Evolutionary conservation across 768 basidiomycete species (phyloP), one percentile per base, ranked within the genome.

Genomic region (Suillus luteus): DNA sequence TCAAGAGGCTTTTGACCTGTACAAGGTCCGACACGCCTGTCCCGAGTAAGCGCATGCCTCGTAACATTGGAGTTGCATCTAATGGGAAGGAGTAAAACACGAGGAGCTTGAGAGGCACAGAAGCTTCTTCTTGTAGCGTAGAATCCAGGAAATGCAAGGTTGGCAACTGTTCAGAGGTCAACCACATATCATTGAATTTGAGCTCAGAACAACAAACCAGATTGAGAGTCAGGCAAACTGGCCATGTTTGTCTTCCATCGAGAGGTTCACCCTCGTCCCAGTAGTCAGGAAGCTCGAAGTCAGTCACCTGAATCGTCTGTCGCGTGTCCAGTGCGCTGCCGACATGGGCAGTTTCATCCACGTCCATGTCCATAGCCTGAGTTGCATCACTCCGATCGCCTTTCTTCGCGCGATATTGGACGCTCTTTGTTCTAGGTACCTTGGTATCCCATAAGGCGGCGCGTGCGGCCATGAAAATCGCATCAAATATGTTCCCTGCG

Each of bases 211-310:
- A 3, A 82, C 86, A 14, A 66, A 94, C 92, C 31, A 93, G 67
- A 65, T 95, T 93, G 60, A 95, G 72, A 1, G 92, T 93, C 31
- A 94, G 76, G 65, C 86, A 86, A 5, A 95, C 80, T 0, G 93
- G 94, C 87, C 93, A 91, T 14, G 71, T 67, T 2, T 90, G 85
- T 65, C 86, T 79, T 2, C 87, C 87, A 44, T 78, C 81, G 35
- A 94, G 70, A 19, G 79, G 74, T 62, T 87, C 89, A 0, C 94
- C 94, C 66, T 92, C 91, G 69, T 93, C 93, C 91, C 92, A 93
- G 65, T 88, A 91, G 72, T 96, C 93, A 12, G 87, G 83, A 24
- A 95, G 81, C 76, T 96, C 94, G 68, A 95, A 95, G 73, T 96
- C 94, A 10, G 86, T 85, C 12, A 87, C 90, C 10, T 75, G 74